phyloP scores from a whole-genome alignment of 2,329 filamentous ascomycete genomes.

The Ophiostoma montium region DNA sequence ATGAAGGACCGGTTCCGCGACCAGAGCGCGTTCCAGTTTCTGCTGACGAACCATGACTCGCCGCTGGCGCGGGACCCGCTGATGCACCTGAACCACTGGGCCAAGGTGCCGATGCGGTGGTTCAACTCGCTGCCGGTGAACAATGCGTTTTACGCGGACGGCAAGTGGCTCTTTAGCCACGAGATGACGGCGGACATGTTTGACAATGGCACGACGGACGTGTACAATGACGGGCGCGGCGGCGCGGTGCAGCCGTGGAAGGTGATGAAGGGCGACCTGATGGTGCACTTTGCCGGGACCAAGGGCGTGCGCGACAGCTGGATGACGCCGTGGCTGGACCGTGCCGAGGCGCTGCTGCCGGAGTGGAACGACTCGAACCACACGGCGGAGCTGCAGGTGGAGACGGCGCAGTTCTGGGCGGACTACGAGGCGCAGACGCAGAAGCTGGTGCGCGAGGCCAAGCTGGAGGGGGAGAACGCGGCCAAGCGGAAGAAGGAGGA shows the following conservation, averaged over 20 bases:
- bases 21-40: constrained; percentile 20
- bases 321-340: constrained; percentile 19
- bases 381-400: constrained; percentile 9
- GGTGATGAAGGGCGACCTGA: constrained; percentile 19
- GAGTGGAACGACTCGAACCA: constrained; percentile 18
- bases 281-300: constrained; percentile 19
- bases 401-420: constrained; percentile 15
- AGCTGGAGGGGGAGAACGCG: constrained; percentile 3
- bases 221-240: constrained; percentile 17
- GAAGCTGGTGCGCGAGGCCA: constrained; percentile 2
- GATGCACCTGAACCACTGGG: constrained; percentile 17
- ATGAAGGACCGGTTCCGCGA: constrained; percentile 19
- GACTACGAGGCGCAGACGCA: constrained; percentile 11
- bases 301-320: constrained; percentile 19
- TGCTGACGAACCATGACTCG: constrained; percentile 15
- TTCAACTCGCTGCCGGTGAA: constrained; percentile 22
- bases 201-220: constrained; percentile 17
- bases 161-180: constrained; percentile 18
- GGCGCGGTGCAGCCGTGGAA: constrained; percentile 18
- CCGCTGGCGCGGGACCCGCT: constrained; percentile 14
- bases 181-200: constrained; percentile 17
- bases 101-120: constrained; percentile 20
- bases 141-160: constrained; percentile 18
- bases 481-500: constrained; percentile 7
- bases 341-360: constrained; percentile 17